A percentile compares a stretch with the other conserved stretches of the same genome.
Evolutionary conservation across 345 rosid genomes (phyloP).

Genomic region (Eucalyptus cloeziana): DNA sequence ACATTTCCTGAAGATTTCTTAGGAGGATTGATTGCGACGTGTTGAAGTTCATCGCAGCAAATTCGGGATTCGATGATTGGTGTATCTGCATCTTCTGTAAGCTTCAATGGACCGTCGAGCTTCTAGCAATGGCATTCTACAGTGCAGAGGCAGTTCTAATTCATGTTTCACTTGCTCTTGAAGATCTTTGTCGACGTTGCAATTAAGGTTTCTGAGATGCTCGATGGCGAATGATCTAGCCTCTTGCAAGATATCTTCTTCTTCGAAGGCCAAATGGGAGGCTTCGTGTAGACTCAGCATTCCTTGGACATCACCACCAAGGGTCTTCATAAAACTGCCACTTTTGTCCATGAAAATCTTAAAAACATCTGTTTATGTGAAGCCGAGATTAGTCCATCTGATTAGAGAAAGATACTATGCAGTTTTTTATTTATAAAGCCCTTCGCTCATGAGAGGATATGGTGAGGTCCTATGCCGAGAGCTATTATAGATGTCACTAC

Average conservation of each 20-base stretch:
- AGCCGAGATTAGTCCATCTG: background rate
- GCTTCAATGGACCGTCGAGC: conserved; percentile 16
- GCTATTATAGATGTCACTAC: background rate
- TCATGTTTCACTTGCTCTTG: conserved; percentile 2
- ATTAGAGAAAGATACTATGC: background rate
- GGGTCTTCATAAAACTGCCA: background rate
- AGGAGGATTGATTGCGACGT: conserved; percentile 10
- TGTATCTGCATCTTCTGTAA: background rate
- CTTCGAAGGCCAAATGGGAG: conserved; percentile 10
- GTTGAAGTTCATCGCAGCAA: conserved; percentile 28
- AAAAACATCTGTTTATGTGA: conserved; percentile 6
- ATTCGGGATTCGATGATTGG: background rate
- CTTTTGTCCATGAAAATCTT: conserved; percentile 3
- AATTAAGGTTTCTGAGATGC: background rate
- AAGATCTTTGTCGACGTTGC: background rate
- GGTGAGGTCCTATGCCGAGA: background rate
- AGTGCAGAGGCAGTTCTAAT: conserved; percentile 19
- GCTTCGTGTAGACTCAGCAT: conserved; percentile 26
- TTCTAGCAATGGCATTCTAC: conserved; percentile 9
- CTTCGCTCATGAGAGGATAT: background rate
- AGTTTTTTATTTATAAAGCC: background rate
- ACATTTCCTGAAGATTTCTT: conserved; percentile 12
- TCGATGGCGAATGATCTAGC: background rate
- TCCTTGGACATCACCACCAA: background rate
- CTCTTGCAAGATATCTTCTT: conserved; percentile 11